Percentiles rank a stretch among this genome's conserved stretches.
Evolutionary conservation across 2,329 filamentous ascomycete species (phyloP).

Genomic region (Aureobasidium sp.): DNA sequence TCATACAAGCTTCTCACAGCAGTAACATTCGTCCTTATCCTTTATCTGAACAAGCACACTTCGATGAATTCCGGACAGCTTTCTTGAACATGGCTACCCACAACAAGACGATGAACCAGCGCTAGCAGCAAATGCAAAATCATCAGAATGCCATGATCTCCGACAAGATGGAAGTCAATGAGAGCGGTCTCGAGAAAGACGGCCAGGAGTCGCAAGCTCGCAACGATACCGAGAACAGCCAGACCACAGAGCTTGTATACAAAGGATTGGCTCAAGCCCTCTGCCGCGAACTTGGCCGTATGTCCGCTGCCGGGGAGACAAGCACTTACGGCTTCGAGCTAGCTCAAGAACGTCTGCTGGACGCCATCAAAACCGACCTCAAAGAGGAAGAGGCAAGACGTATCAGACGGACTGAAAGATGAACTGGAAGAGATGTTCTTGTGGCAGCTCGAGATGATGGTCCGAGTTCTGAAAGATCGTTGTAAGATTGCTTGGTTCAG

Average conservation of each 20-base stretch:
- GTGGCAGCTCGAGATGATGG: background rate
- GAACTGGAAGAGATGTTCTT: background rate
- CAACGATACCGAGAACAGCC: background rate
- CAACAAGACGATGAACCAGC: background rate
- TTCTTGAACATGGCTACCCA: background rate
- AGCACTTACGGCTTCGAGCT: background rate
- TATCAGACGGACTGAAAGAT: background rate
- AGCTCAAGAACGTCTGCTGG: background rate
- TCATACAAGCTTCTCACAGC: background rate
- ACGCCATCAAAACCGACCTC: background rate
- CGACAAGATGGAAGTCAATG: background rate
- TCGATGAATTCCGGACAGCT: background rate
- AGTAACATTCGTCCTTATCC: too few species aligned
- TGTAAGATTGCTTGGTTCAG: background rate
- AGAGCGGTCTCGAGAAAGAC: background rate
- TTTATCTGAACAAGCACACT: background rate
- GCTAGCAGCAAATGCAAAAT: background rate
- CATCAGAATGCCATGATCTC: background rate
- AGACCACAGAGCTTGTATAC: too few species aligned
- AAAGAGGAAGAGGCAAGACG: background rate
- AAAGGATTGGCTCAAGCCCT: too few species aligned
- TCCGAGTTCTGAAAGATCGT: background rate
- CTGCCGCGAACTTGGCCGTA: too few species aligned
- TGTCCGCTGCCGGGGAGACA: background rate
- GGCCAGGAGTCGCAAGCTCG: background rate